Evolutionary conservation across 768 basidiomycete genomes (phyloP).

Genomic region (Russula lepida): DNA sequence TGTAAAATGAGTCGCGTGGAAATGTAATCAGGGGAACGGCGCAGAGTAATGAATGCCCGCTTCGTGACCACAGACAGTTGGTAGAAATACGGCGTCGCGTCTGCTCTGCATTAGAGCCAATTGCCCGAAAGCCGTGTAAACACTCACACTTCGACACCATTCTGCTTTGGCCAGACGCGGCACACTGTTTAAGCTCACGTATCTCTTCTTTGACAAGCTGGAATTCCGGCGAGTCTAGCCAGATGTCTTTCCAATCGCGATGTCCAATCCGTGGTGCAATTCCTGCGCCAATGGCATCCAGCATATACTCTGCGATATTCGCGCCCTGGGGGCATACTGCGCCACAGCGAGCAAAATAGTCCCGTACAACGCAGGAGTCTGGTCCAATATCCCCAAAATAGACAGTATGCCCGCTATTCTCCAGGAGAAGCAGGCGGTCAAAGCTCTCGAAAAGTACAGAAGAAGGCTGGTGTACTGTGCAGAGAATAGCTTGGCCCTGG

Average conservation of each 20-base stretch:
- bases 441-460: slow-evolving; percentile 83
- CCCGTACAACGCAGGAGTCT: slow-evolving; percentile 56
- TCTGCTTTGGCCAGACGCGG: background rate
- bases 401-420: slow-evolving; percentile 82
- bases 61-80: slow-evolving; percentile 62
- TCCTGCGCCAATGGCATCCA: slow-evolving; percentile 84
- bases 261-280: slow-evolving; percentile 62
- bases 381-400: slow-evolving; percentile 86
- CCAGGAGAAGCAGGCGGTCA: slow-evolving; percentile 58
- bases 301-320: slow-evolving; percentile 71
- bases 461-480: slow-evolving; percentile 86
- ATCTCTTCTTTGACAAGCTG: slow-evolving; percentile 27
- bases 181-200: slow-evolving; percentile 30
- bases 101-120: slow-evolving; percentile 27
- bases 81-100: slow-evolving; percentile 68
- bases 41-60: slow-evolving; percentile 63
- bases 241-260: slow-evolving; percentile 81
- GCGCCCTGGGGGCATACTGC: slow-evolving; percentile 66
- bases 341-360: slow-evolving; percentile 71
- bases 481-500: slow-evolving; percentile 82
- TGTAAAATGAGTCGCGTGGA: slow-evolving; percentile 77
- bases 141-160: slow-evolving; percentile 1
- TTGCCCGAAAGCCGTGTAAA: background rate
- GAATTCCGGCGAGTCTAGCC: slow-evolving; percentile 64
- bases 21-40: slow-evolving; percentile 80